These are phyloP conservation scores for Quercus agrifolia DNA, from an alignment of 306 rosid genomes.

Conservation along the genomic window DNA sequence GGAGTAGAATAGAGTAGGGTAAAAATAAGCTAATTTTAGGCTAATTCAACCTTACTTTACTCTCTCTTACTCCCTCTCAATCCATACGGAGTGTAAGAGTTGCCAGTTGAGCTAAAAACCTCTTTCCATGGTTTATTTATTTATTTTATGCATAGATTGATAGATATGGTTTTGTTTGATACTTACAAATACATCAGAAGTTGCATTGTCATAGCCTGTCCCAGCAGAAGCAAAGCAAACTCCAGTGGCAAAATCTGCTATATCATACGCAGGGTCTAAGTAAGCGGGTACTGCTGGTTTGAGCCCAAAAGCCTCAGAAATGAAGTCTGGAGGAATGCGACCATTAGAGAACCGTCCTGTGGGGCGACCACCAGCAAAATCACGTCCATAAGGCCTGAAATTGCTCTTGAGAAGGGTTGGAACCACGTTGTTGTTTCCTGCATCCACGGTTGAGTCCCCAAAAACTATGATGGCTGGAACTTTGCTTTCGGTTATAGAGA, in stretches of 20 bases:
- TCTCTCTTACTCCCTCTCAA: no score
- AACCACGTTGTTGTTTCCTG: slow-evolving; percentile 44
- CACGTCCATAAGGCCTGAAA: slow-evolving; percentile 50
- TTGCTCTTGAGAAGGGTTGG: slow-evolving; percentile 39
- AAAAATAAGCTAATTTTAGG: no score
- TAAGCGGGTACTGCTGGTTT: slow-evolving; percentile 44
- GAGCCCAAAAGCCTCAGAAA: slow-evolving; percentile 42
- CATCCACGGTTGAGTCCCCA: slow-evolving; percentile 54
- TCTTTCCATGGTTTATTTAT: no score
- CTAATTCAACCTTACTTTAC: no score
- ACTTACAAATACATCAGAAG: slow-evolving; percentile 46
- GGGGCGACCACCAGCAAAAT: slow-evolving; percentile 36
- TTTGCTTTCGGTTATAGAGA: slow-evolving; percentile 9
- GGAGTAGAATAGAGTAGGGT: no score
- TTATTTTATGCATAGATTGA: neutral
- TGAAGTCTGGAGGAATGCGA: slow-evolving; percentile 39
- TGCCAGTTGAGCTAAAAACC: no score
- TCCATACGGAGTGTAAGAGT: no score
- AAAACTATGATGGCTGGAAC: slow-evolving; percentile 51
- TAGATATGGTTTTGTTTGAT: neutral
- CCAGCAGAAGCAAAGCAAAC: slow-evolving; percentile 61
- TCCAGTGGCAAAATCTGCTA: slow-evolving; percentile 45
- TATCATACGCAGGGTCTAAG: slow-evolving; percentile 37
- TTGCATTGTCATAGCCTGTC: slow-evolving; percentile 51
- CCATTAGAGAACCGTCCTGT: slow-evolving; percentile 51